Conservation (phyloP, 768 basidiomycete species). For the Leccinum aurantiacum region DNA sequence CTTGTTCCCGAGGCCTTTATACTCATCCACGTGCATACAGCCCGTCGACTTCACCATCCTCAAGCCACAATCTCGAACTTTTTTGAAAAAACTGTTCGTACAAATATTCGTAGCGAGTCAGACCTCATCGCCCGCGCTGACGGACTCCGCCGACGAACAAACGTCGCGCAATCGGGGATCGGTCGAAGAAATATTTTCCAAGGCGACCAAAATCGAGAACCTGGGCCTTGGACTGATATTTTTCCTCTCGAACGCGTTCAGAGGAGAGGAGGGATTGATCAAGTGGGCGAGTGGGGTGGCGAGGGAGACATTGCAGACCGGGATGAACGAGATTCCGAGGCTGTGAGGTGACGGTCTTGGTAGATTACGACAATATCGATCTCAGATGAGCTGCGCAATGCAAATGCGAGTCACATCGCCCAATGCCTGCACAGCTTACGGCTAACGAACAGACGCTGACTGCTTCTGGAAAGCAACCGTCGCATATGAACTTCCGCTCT, state of each 20-base stretch:
- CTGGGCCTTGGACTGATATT: constrained; percentile 79
- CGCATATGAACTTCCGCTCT: constrained; percentile 65
- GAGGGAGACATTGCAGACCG: constrained; percentile 65
- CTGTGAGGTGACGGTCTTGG: constrained; percentile 8
- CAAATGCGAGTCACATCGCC: too few relatives aligned
- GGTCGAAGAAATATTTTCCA: constrained; percentile 79
- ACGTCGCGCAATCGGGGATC: constrained; percentile 53
- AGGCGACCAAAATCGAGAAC: constrained; percentile 60
- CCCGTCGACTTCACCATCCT: constrained; percentile 84
- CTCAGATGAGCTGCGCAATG: not conserved
- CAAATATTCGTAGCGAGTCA: constrained; percentile 77
- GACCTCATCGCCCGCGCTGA: constrained; percentile 62
- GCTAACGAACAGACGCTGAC: constrained; percentile 2
- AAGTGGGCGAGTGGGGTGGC: constrained; percentile 70
- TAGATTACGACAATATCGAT: constrained; percentile 1
- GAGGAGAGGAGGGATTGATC: constrained; percentile 45
- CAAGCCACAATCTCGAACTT: constrained; percentile 59
- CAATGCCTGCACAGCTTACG: not conserved
- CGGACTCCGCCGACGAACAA: constrained; percentile 34
- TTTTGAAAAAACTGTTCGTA: constrained; percentile 69
- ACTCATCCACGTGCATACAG: constrained; percentile 39
- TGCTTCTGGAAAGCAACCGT: constrained; percentile 68
- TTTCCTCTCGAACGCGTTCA: constrained; percentile 56
- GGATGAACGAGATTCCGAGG: constrained; percentile 53
- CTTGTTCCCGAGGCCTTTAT: not conserved